These are phyloP conservation scores for Fulvia fulva DNA, from an alignment of 2,329 filamentous ascomycete species.

Conservation along the genomic window DNA sequence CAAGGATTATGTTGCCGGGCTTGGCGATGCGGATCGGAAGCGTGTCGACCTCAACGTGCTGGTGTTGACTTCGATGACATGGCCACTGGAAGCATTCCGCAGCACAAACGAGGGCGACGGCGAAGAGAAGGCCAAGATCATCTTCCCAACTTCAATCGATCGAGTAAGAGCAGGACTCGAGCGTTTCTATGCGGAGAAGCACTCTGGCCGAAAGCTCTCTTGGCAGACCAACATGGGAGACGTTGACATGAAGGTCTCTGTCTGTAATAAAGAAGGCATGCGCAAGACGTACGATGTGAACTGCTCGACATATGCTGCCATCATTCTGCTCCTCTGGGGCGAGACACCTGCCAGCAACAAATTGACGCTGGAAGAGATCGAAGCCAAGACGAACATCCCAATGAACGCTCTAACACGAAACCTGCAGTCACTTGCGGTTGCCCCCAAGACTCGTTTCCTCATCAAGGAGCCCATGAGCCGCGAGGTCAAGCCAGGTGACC, in stretches of 20 bases:
- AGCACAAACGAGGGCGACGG: conserved; percentile 52
- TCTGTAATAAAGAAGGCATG: conserved; percentile 68
- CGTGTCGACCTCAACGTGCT: conserved; percentile 77
- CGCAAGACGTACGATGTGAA: conserved; percentile 83
- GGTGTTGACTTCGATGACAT: conserved; percentile 88
- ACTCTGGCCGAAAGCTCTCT: conserved; percentile 81
- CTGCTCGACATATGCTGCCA: conserved; percentile 87
- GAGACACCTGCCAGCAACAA: conserved; percentile 54
- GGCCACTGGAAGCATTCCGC: conserved; percentile 85
- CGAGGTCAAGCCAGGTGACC: conserved; percentile 69
- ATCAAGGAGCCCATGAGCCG: conserved; percentile 77
- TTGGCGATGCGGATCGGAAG: conserved; percentile 54
- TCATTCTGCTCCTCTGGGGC: conserved; percentile 87
- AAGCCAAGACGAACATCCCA: conserved; percentile 75
- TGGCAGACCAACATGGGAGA: conserved; percentile 77
- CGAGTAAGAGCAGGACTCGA: conserved; percentile 79
- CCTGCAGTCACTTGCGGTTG: conserved; percentile 75
- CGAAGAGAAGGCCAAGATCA: conserved; percentile 54
- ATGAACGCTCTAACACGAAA: conserved; percentile 69
- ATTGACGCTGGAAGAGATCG: conserved; percentile 71
- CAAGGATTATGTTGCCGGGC: conserved; percentile 62
- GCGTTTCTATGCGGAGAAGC: conserved; percentile 79
- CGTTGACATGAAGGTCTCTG: conserved; percentile 77
- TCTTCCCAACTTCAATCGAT: conserved; percentile 71
- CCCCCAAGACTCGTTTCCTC: conserved; percentile 77